phyloP scores from a whole-genome alignment of 2,329 filamentous ascomycete species.

The Nakataea oryzae region DNA sequence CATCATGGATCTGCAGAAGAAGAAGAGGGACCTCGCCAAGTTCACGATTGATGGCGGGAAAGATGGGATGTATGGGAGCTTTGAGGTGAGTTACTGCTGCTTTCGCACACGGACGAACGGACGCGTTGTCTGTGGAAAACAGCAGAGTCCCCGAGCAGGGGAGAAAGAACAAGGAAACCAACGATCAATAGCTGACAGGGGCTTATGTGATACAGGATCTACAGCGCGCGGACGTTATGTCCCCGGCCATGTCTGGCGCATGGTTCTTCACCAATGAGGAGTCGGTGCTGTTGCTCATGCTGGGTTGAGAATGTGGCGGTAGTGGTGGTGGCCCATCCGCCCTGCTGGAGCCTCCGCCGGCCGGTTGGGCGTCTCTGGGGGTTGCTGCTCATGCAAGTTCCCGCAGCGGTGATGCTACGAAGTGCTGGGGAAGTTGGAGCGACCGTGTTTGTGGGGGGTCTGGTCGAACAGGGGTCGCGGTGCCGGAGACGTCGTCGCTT shows the following conservation, averaged over 20 bases:
- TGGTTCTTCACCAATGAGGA: background rate
- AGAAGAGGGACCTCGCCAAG: background rate
- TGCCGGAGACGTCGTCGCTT: too few relatives aligned
- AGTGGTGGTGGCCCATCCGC: background rate
- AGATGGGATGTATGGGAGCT: background rate
- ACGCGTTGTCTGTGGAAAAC: too few relatives aligned
- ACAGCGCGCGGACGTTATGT: background rate
- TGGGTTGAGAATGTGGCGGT: background rate
- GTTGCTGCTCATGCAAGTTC: too few relatives aligned
- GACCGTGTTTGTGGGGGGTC: background rate
- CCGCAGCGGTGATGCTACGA: background rate
- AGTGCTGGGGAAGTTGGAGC: background rate
- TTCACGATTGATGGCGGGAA: background rate
- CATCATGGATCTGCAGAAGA: background rate
- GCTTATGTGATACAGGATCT: too few relatives aligned
- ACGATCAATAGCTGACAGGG: too few relatives aligned
- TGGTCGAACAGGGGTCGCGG: too few relatives aligned
- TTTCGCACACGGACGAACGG: too few relatives aligned
- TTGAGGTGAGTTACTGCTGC: background rate
- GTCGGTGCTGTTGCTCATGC: background rate
- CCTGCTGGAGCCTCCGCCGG: background rate
- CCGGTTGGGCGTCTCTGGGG: background rate
- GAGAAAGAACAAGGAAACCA: too few relatives aligned
- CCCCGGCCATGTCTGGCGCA: background rate
- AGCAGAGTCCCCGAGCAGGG: too few relatives aligned